Evolutionary conservation across 805 yeast species (phyloP), one percentile per base, ranked within the genome.

Genomic region (Candida pseudoglaebosa): DNA sequence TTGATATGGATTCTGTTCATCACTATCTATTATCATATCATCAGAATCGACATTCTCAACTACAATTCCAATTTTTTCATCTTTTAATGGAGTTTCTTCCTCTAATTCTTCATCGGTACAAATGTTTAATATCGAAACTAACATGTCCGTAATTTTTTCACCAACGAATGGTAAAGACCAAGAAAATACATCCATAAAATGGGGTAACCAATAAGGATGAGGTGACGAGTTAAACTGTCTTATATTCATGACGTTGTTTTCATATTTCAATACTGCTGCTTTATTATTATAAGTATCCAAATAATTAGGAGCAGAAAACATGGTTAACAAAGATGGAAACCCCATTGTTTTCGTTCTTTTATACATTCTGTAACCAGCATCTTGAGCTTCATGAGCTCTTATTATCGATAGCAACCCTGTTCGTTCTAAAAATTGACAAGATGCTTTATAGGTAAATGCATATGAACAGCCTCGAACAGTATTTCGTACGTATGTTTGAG

Each of bases 161-260:
- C 97, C 98, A 17, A 93, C 97, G 67, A 93, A 91, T 5, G 98
- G 99, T 41, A 91, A 69, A 2, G 96, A 86, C 98, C 98, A 93
- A 8, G 95, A 84, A 61, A 91, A 91, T 5, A 91, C 96, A 60
- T 93, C 97, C 95, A 90, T 88, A 53, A 90, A 87, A 59, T 89
- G 89, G 5, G 98, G 98, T 49, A 93, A 71, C 88, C 95, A 89
- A 64, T 93, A 91, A 1, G 99, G 99, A 62, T 91, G 98, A 4
- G 96, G 95, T 20, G 89, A 80, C 53, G 82, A 66, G 61, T 90
- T 89, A 70, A 93, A 91, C 63, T 91, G 98, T 41, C 97, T 77
- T 41, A 91, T 91, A 61, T 91, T 93, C 93, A 91, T 84, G 16
- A 89, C 93, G 49, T 89, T 83, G 57, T 85, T 78, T 51, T 87